A percentile compares a stretch with the other conserved stretches of the same genome.
phyloP scores from a whole-genome alignment of 768 basidiomycete genomes.

The Lactifluus hygrophoroides region DNA sequence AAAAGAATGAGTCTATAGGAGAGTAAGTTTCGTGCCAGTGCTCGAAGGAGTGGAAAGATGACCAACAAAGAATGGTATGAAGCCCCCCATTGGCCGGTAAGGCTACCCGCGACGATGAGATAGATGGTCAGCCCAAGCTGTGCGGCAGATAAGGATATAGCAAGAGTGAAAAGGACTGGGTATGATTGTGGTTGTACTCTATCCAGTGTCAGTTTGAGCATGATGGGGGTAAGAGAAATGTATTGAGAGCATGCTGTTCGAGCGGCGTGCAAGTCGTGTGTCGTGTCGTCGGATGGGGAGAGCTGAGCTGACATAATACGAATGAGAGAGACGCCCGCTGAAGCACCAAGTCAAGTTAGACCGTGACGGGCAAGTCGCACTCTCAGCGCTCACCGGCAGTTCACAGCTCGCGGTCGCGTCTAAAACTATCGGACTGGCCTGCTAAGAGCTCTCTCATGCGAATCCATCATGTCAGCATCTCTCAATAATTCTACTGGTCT shows the following conservation, averaged over 20 bases:
- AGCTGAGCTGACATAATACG: conserved; percentile 19
- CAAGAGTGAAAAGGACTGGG: conserved; percentile 37
- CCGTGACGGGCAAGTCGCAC: background rate
- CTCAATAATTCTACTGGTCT: conserved; percentile 27
- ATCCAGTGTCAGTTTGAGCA: background rate
- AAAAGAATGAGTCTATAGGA: conserved; percentile 43
- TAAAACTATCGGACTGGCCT: conserved; percentile 5
- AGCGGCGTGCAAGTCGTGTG: background rate
- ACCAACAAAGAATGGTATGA: conserved; percentile 5
- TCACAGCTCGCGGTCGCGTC: background rate
- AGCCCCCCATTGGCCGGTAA: background rate
- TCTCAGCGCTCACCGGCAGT: background rate
- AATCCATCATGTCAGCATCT: conserved; percentile 13
- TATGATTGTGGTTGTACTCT: conserved; percentile 19
- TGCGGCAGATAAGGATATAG: conserved; percentile 57
- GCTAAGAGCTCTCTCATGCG: conserved; percentile 19
- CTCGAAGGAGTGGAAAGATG: conserved; percentile 26
- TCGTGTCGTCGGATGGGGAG: background rate
- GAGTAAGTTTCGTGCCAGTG: conserved; percentile 28
- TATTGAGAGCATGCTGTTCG: background rate
- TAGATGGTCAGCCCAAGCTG: conserved; percentile 71
- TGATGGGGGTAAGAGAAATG: background rate
- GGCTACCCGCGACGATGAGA: conserved; percentile 34
- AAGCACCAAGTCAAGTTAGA: too few relatives aligned
- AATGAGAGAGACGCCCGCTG: background rate